Evolutionary conservation across 1,139 yeast species (phyloP).

Genomic region (Pichia kudriavzevii): DNA sequence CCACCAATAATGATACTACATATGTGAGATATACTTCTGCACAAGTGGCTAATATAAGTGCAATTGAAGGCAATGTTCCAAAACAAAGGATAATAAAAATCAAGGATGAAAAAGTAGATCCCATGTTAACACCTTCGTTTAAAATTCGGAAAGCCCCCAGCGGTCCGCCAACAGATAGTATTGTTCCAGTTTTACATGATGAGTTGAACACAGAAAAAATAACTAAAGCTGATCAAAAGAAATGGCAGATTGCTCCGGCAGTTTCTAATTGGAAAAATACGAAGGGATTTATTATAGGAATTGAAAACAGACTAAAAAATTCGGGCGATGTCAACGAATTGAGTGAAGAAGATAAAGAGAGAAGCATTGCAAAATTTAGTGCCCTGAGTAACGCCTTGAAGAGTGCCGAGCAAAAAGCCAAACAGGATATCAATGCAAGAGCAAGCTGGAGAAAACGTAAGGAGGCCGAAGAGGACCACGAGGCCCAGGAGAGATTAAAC

Average conservation of each 20-base stretch:
- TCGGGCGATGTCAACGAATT: slow-evolving; percentile 35
- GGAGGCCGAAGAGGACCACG: slow-evolving; percentile 48
- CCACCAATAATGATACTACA: slow-evolving; percentile 25
- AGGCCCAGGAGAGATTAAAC: slow-evolving; percentile 53
- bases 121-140: slow-evolving; percentile 72
- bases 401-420: slow-evolving; percentile 64
- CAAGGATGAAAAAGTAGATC: slow-evolving; percentile 64
- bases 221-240: slow-evolving; percentile 69
- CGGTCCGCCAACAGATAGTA: slow-evolving; percentile 57
- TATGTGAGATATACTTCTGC: slow-evolving; percentile 45
- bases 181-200: slow-evolving; percentile 32
- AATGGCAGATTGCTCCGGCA: slow-evolving; percentile 89
- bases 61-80: slow-evolving; percentile 13
- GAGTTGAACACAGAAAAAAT: slow-evolving; percentile 33
- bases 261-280: slow-evolving; percentile 96
- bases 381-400: slow-evolving; percentile 66
- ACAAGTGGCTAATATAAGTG: slow-evolving; percentile 27
- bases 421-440: slow-evolving; percentile 59
- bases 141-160: slow-evolving; percentile 69
- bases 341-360: slow-evolving; percentile 27
- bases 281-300: slow-evolving; percentile 76
- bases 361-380: slow-evolving; percentile 55
- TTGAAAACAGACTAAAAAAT: slow-evolving; percentile 57
- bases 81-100: slow-evolving; percentile 44
- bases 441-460: slow-evolving; percentile 48